A percentile compares a stretch with the other conserved stretches of the same genome.
Conservation (phyloP, 2,329 filamentous ascomycete species). For the Cercospora janseana region DNA sequence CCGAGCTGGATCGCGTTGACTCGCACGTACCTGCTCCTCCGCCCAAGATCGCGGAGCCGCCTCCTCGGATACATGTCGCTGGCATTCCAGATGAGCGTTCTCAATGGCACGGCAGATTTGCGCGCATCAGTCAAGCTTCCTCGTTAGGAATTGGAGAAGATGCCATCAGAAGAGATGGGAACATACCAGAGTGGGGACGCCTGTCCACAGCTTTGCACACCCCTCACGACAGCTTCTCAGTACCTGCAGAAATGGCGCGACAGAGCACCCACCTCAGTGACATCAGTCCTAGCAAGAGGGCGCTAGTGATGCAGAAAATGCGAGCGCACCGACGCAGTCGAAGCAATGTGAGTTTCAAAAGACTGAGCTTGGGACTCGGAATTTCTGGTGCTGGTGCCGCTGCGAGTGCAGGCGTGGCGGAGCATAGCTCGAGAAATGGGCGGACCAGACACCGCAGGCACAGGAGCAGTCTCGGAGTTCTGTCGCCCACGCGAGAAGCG, state of each 20-base stretch:
- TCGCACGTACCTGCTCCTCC: constrained; percentile 13
- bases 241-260: constrained; percentile 42
- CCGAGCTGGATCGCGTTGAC: constrained; percentile 25
- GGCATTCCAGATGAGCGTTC: constrained; percentile 27
- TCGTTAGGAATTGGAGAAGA: constrained; percentile 43
- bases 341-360: constrained; percentile 23
- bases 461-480: constrained; percentile 28
- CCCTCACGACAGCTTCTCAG: constrained; percentile 46
- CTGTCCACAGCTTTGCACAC: constrained; percentile 39
- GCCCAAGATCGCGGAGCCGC: constrained; percentile 31
- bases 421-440: constrained; percentile 9
- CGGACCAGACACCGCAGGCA: constrained; percentile 21
- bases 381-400: constrained; percentile 27
- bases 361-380: constrained; percentile 29
- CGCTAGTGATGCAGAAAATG: constrained; percentile 26
- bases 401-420: constrained; percentile 3
- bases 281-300: constrained; percentile 32
- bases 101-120: constrained; percentile 36
- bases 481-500: constrained; percentile 32
- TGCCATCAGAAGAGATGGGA: constrained; percentile 40
- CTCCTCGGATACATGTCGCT: constrained; percentile 42
- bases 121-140: constrained; percentile 36
- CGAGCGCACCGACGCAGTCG: constrained; percentile 35
- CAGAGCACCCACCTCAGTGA: constrained; percentile 36
- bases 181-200: constrained; percentile 42